A percentile compares a stretch with the other conserved stretches of the same genome.
Evolutionary conservation across 2,329 filamentous ascomycete genomes (phyloP).

Genomic region (Rutstroemia sp.): DNA sequence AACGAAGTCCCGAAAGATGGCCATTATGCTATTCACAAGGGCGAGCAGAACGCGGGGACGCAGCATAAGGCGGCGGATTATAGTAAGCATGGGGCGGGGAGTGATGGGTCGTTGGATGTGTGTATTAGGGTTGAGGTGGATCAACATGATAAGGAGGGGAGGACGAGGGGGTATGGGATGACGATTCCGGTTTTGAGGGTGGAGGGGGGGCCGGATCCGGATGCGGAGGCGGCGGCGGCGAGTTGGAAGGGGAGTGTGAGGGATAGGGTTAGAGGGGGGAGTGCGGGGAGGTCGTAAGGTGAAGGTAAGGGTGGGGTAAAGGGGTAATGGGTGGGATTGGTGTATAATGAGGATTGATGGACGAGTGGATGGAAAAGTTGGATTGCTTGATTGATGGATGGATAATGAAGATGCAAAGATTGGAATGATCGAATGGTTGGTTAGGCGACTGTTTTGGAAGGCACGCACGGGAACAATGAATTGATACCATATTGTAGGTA

Average conservation of each 20-base stretch:
- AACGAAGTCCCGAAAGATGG: constrained; percentile 48
- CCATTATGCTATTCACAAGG: constrained; percentile 63
- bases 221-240: neutral
- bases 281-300: neutral
- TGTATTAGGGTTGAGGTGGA: constrained; percentile 82
- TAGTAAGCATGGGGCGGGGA: constrained; percentile 38
- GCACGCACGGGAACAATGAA: too few relatives aligned
- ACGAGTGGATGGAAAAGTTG: too few relatives aligned
- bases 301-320: neutral
- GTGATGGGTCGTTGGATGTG: constrained; percentile 67
- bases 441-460: too few relatives aligned
- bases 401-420: too few relatives aligned
- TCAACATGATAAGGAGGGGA: constrained; percentile 72
- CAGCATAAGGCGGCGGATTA: constrained; percentile 62
- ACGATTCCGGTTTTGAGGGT: constrained; percentile 57
- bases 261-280: neutral
- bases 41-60: constrained; percentile 74
- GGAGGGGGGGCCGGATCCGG: neutral
- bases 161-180: constrained; percentile 75
- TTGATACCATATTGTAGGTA: too few relatives aligned
- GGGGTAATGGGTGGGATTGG: neutral
- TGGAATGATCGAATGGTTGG: too few relatives aligned
- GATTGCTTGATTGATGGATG: too few relatives aligned
- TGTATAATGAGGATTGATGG: too few relatives aligned
- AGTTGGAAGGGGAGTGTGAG: neutral